phyloP scores from a whole-genome alignment of 257 asterid genomes.

The Striga asiatica region DNA sequence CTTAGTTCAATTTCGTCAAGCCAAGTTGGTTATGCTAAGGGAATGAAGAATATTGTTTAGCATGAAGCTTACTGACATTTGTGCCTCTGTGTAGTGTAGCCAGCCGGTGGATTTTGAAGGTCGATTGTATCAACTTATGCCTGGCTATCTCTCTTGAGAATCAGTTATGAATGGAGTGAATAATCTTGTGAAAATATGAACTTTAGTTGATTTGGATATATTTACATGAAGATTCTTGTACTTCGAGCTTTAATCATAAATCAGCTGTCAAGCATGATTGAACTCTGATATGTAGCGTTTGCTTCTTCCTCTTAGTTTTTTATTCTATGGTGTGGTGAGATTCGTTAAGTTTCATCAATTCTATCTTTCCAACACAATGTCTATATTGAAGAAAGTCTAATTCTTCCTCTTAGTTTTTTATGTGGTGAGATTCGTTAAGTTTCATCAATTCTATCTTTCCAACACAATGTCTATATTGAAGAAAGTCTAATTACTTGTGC shows the following conservation, averaged over 20 bases:
- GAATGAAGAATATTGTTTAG: not conserved
- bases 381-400: no score
- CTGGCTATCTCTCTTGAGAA: no score
- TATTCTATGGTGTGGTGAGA: not conserved
- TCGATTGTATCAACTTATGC: not conserved
- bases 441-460: no score
- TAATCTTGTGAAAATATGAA: not conserved
- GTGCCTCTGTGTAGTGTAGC: no score
- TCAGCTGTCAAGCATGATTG: not conserved
- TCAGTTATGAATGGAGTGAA: no score
- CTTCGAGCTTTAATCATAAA: not conserved
- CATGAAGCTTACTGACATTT: not conserved
- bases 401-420: no score
- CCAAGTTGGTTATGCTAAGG: not conserved
- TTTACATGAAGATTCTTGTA: not conserved
- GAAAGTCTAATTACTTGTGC: no score
- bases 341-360: no score
- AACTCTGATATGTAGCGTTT: not conserved
- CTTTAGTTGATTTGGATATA: not conserved
- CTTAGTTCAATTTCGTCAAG: not conserved
- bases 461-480: no score
- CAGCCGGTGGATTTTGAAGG: not conserved
- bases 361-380: no score
- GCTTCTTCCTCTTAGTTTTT: not conserved
- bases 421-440: no score